A percentile compares a stretch with the other conserved stretches of the same genome.
Evolutionary conservation across 139 green algal genomes (phyloP).

Genomic region (Penium margaritaceum): DNA sequence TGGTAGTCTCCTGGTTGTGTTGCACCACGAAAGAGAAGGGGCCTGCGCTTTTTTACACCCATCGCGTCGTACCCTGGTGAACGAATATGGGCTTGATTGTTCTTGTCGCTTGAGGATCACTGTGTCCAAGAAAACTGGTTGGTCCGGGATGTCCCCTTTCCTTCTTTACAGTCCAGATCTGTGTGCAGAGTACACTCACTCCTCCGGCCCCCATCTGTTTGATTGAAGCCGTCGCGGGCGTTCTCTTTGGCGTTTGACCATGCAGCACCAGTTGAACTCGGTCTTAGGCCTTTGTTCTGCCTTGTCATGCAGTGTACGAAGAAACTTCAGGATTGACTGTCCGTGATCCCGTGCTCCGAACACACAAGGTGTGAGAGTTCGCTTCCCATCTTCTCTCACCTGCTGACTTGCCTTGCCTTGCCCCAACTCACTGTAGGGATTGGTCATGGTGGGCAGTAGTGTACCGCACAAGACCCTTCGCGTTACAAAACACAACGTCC

Average conservation of each 20-base stretch:
- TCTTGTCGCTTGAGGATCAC: neutral
- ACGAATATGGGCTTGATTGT: neutral
- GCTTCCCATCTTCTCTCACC: neutral
- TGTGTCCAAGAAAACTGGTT: neutral
- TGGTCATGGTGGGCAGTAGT: too few relatives aligned
- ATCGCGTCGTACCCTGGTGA: neutral
- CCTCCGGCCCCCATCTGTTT: neutral
- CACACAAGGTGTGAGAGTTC: constrained; percentile 57
- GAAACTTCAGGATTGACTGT: constrained; percentile 93
- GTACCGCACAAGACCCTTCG: too few relatives aligned
- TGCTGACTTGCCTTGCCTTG: neutral
- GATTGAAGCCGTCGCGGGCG: neutral
- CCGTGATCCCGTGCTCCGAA: constrained; percentile 76
- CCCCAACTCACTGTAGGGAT: too few relatives aligned
- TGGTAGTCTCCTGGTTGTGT: neutral
- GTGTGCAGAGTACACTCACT: neutral
- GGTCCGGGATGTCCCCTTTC: too few relatives aligned
- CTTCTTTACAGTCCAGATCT: too few relatives aligned
- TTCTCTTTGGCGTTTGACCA: neutral
- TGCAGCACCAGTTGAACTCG: neutral
- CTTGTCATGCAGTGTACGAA: constrained; percentile 73
- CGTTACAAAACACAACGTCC: neutral
- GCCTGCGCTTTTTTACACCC: too few relatives aligned
- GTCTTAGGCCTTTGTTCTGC: constrained; percentile 3
- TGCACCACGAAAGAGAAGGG: too few relatives aligned